Evolutionary conservation across 2,329 filamentous ascomycete genomes (phyloP), one percentile per base, ranked within the genome.

Genomic region (Pseudogymnoascus pannorum): DNA sequence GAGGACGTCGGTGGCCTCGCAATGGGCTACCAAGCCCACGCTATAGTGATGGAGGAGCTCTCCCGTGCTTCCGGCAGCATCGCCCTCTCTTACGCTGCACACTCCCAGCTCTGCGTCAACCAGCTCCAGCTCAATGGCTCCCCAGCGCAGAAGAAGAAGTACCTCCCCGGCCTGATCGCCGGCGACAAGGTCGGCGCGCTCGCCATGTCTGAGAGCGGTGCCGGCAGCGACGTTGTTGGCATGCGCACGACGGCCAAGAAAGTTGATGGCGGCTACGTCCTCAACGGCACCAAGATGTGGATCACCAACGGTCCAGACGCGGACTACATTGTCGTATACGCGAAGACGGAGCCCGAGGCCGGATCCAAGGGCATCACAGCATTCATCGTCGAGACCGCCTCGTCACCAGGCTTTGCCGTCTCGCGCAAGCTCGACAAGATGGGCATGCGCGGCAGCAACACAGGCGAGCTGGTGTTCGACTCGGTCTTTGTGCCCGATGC

Each of bases 271-370:
- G 93, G 93, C 26, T 97, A 89, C 74, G 65, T 92, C 18, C 78
- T 99, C 61, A 91, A 92, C 70, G 93, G 92, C 31, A 90, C 87
- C 64, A 97, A 99, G 81, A 97, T 97, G 93, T 99, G 93, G 93
- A 99, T 99, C 73, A 99, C 93, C 64, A 99, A 99, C 75, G 91
- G 93, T 4, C 93, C 93, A 0, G 92, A 97, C 72, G 94, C 94
- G n/a, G 84, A 96, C 74, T 81, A 88, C 42, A 87, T 97, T 61
- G 86, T 99, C 60, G 92, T 99, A n/a, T 99, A 99, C 74, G 93
- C 93, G 60, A 97, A 97, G 80, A 97, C 93, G 1, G 82, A 87
- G 62, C 92, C 92, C 1, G 82, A 87, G 11, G 86, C 84, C 64
- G 91, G 79, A 1, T 91, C 88, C 66, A 96, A 93, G 76, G 94